phyloP scores from a whole-genome alignment of 78 protist genomes.

The Dictyostelium purpureum region DNA sequence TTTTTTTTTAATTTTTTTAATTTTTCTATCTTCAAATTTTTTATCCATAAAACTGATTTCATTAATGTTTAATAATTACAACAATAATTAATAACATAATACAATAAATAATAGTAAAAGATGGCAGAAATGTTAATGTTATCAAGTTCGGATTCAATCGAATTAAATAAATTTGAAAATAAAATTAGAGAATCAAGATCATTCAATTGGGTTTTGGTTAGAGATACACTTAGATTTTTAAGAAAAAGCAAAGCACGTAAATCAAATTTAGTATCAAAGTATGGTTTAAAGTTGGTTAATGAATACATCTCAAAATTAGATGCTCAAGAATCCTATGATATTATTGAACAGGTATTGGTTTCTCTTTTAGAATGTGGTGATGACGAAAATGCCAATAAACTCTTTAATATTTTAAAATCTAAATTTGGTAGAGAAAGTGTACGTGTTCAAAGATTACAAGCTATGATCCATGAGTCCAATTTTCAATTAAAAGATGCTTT shows the following conservation, averaged over 20 bases:
- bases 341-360: constrained; percentile 33
- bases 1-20: too few species aligned
- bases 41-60: too few species aligned
- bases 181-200: constrained; percentile 5
- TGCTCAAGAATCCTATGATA: constrained; percentile 9
- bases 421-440: constrained; percentile 50
- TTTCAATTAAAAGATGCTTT: not conserved
- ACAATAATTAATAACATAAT: too few species aligned
- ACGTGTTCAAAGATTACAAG: constrained; percentile 31
- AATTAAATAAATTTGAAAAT: not conserved
- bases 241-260: constrained; percentile 29
- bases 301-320: constrained; percentile 12
- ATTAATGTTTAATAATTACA: too few species aligned
- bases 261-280: constrained; percentile 12
- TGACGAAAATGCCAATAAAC: not conserved
- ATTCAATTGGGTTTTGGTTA: constrained; percentile 33
- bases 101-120: not conserved
- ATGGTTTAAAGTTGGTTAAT: constrained; percentile 21
- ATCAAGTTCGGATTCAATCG: constrained; percentile 9
- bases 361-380: constrained; percentile 23
- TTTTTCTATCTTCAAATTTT: too few species aligned
- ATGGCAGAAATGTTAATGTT: not conserved
- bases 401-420: not conserved
- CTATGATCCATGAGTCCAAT: constrained; percentile 2
- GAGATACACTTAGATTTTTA: constrained; percentile 51